Evolutionary conservation across 106 monocot genomes (phyloP).

Genomic region (Vanilla planifolia): DNA sequence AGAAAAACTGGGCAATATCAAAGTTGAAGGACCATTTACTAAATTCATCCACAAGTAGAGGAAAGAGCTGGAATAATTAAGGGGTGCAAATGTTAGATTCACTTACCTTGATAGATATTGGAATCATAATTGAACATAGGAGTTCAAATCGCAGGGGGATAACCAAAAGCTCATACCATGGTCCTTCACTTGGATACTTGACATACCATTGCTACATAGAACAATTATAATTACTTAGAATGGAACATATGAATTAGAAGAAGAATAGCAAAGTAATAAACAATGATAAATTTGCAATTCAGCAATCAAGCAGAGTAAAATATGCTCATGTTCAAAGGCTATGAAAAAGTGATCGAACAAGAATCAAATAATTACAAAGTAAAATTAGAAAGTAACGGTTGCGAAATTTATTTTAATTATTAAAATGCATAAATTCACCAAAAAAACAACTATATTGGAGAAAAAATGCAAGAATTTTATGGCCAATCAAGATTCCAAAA

Average conservation of each 20-base stretch:
- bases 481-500: too few relatives aligned
- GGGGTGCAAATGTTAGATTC: not conserved
- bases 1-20: not conserved
- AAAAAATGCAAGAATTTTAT: too few relatives aligned
- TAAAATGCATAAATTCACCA: too few relatives aligned
- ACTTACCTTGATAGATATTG: constrained; percentile 95
- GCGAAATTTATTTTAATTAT: too few relatives aligned
- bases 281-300: not conserved
- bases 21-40: not conserved
- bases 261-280: not conserved
- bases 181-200: constrained; percentile 71
- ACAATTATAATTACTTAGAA: constrained; percentile 2
- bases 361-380: too few relatives aligned
- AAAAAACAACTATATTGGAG: too few relatives aligned
- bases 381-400: too few relatives aligned
- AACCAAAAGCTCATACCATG: constrained; percentile 89
- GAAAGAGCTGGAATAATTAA: not conserved
- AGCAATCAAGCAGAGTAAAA: not conserved
- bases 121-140: constrained; percentile 98
- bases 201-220: constrained; percentile 89
- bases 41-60: not conserved
- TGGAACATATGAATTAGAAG: not conserved
- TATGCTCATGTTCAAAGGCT: not conserved
- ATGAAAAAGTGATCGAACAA: too few relatives aligned
- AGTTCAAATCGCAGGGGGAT: constrained; percentile 97